Conservation (phyloP, 495 filamentous ascomycete genomes). For the Trichoderma virens region DNA sequence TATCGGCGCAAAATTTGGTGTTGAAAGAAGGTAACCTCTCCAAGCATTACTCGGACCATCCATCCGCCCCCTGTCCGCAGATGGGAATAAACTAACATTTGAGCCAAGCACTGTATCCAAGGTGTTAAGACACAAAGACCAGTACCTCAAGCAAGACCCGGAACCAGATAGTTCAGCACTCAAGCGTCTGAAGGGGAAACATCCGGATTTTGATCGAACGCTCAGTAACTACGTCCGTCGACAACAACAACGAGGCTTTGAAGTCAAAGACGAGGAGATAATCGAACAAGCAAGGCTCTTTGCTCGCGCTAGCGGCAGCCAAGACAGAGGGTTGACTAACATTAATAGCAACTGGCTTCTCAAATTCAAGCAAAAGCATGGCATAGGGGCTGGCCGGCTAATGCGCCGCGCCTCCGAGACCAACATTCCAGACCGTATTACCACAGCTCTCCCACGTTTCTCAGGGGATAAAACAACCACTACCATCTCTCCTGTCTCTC, state of each 20-base stretch:
- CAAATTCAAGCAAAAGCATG: constrained; percentile 94
- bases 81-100: background rate
- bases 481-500: constrained; percentile 63
- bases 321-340: constrained; percentile 69
- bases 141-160: constrained; percentile 68
- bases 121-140: constrained; percentile 91
- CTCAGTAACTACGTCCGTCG: constrained; percentile 83
- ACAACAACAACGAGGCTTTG: constrained; percentile 64
- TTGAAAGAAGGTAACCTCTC: constrained; percentile 82
- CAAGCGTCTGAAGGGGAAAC: constrained; percentile 83
- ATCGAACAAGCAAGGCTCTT: constrained; percentile 84
- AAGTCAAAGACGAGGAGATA: constrained; percentile 75
- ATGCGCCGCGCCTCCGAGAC: constrained; percentile 65
- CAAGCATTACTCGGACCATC: background rate
- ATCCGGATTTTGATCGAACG: constrained; percentile 93
- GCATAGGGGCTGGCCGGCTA: constrained; percentile 54
- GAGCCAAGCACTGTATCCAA: constrained; percentile 86
- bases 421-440: constrained; percentile 51
- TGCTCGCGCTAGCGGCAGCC: constrained; percentile 63
- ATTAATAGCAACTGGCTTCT: constrained; percentile 79
- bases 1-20: constrained; percentile 93
- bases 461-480: background rate
- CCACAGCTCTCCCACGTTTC: constrained; percentile 32
- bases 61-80: constrained; percentile 20
- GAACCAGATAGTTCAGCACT: constrained; percentile 65